Conservation (phyloP, 2,329 filamentous ascomycete species). For the Cladosporium sp. region DNA sequence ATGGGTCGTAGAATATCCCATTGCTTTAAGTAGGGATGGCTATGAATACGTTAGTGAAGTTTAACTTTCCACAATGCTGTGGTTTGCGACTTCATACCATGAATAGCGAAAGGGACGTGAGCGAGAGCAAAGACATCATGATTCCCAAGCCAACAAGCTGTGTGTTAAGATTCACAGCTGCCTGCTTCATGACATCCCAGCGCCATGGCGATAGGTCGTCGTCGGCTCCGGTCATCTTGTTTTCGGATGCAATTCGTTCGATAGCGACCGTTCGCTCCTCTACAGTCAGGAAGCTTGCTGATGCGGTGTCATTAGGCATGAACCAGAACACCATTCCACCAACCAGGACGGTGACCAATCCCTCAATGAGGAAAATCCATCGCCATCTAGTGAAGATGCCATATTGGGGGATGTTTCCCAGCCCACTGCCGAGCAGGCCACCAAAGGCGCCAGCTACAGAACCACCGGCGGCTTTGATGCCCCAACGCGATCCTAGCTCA, state of each 20-base stretch:
- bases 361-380: conserved; percentile 20
- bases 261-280: conserved; percentile 37
- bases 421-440: conserved; percentile 24
- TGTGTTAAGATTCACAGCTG: too few relatives aligned
- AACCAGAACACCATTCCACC: conserved; percentile 45
- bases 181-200: conserved; percentile 44
- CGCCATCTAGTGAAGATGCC: conserved; percentile 12
- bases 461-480: too few relatives aligned
- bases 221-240: conserved; percentile 50
- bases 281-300: conserved; percentile 49
- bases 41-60: too few relatives aligned
- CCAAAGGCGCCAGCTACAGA: conserved; percentile 32
- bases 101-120: too few relatives aligned
- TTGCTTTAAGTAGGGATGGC: too few relatives aligned
- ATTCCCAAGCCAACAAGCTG: too few relatives aligned
- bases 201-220: conserved; percentile 43
- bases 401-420: conserved; percentile 13
- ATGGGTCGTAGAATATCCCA: conserved; percentile 19
- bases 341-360: conserved; percentile 23
- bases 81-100: too few relatives aligned
- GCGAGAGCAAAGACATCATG: too few relatives aligned
- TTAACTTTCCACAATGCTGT: too few relatives aligned
- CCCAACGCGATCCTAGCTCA: too few relatives aligned
- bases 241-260: conserved; percentile 50
- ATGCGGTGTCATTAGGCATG: conserved; percentile 43